Evolutionary conservation across 192 early-diverging fungal genomes (phyloP), one percentile per base, ranked within the genome.

Genomic region (Coemansia sp.): DNA sequence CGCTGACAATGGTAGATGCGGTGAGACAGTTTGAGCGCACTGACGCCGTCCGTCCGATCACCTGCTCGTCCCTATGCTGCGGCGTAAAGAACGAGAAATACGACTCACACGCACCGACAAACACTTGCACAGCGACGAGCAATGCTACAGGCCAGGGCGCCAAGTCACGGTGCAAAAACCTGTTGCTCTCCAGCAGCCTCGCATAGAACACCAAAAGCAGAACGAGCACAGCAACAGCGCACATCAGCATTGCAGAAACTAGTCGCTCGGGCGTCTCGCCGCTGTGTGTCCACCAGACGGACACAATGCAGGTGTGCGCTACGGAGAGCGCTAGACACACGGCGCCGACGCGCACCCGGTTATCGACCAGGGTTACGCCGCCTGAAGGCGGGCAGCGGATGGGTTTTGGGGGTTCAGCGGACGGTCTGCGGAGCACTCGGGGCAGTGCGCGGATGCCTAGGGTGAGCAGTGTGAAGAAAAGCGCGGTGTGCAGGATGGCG

Each of bases 11-110:
- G 9, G 62, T 66, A n/a, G 67, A 37, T 0, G 25, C 11, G 1
- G 57, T 42, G 55, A 69, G 47, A 2, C 62, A 12, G 37, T 66
- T 68, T 0, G 73, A 49, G 7, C 57, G 47, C 11, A 50, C 6
- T n/a, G 67, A 59, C 11, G 73, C 73, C 13, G 34, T 21, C 18
- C 18, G 30, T 2, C 67, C 67, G 6, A 41, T 50, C 3, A 69
- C 54, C 0, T 67, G 60, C 59, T 55, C 67, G 0, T 19, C 21
- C 34, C 48, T 39, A 18, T 40, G 51, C 25, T 40, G 40, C 7
- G 45, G 48, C 0, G 59, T 59, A 17, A 76, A 69, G 56, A 76
- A 76, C 55, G 67, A 57, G n/a, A 17, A 52, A 48, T 76, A 63
- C 51, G 62, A 59, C 41, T 66, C 63, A 43, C 34, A 38, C n/a